Conservation (phyloP, 345 rosid species). For the Brassica nigra region DNA sequence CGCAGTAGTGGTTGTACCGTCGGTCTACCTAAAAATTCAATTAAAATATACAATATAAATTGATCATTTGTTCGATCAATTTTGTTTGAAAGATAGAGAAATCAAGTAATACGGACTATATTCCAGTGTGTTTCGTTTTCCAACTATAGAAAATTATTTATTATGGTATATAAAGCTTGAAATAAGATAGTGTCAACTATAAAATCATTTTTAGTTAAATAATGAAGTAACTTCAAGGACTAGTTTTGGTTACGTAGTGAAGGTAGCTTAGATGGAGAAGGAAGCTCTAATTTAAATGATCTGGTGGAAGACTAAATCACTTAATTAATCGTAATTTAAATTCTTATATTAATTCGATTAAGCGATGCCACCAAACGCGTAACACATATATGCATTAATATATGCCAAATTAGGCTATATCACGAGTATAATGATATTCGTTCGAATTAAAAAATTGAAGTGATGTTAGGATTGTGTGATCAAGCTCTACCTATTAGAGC, state of each 20-base stretch:
- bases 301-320: constrained; percentile 32
- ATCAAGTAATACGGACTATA: neutral
- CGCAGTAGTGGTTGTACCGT: constrained; percentile 87
- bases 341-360: constrained; percentile 30
- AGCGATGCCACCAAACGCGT: constrained; percentile 44
- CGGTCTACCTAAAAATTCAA: constrained; percentile 65
- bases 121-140: neutral
- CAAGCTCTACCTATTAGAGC: constrained; percentile 63
- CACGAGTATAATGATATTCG: constrained; percentile 34
- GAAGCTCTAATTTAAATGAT: constrained; percentile 5
- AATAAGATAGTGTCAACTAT: constrained; percentile 27
- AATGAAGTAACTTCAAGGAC: constrained; percentile 36
- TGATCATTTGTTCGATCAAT: neutral
- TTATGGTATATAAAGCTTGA: constrained; percentile 6
- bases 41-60: neutral
- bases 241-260: constrained; percentile 43
- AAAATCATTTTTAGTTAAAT: constrained; percentile 10
- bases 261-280: constrained; percentile 38
- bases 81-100: neutral
- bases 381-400: constrained; percentile 23
- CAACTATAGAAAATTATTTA: neutral
- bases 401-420: constrained; percentile 21
- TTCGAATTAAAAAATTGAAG: constrained; percentile 13
- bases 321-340: constrained; percentile 25
- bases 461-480: constrained; percentile 43